A percentile compares a stretch with the other conserved stretches of the same genome.
These are phyloP conservation scores for Eutrema salsugineum DNA, from an alignment of 441 rosid species.

Conservation along the genomic window DNA sequence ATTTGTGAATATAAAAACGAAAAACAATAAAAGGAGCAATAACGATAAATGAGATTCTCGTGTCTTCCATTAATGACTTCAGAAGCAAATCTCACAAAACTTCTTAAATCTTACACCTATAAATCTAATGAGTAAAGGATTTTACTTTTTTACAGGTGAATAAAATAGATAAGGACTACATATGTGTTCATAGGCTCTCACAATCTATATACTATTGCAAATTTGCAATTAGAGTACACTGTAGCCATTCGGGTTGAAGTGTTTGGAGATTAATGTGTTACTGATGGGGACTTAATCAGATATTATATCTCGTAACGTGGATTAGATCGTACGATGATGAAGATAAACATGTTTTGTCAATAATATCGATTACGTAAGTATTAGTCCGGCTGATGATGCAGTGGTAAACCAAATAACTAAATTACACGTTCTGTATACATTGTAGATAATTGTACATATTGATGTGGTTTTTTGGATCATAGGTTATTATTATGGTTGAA, in stretches of 20 bases:
- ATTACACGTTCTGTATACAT: too few species aligned
- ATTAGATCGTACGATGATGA: background rate
- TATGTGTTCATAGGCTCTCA: background rate
- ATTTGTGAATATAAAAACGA: background rate
- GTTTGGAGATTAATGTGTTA: background rate
- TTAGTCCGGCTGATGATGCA: too few species aligned
- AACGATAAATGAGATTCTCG: slow-evolving; percentile 9
- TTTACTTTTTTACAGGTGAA: background rate
- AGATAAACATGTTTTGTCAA: background rate
- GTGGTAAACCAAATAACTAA: too few species aligned
- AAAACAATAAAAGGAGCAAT: background rate
- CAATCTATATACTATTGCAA: background rate
- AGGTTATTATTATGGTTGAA: too few species aligned
- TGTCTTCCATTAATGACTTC: slow-evolving; percentile 17
- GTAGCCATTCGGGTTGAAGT: background rate
- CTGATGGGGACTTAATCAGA: background rate
- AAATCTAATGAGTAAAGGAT: background rate
- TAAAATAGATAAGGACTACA: background rate
- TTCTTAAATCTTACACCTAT: background rate
- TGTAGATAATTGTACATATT: background rate
- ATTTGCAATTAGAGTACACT: too few species aligned
- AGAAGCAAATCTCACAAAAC: background rate
- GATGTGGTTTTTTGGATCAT: background rate
- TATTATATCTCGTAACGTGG: background rate
- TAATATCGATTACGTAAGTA: too few species aligned